These are phyloP conservation scores for Catharanthus roseus DNA, from an alignment of 257 asterid species.

Conservation along the genomic window DNA sequence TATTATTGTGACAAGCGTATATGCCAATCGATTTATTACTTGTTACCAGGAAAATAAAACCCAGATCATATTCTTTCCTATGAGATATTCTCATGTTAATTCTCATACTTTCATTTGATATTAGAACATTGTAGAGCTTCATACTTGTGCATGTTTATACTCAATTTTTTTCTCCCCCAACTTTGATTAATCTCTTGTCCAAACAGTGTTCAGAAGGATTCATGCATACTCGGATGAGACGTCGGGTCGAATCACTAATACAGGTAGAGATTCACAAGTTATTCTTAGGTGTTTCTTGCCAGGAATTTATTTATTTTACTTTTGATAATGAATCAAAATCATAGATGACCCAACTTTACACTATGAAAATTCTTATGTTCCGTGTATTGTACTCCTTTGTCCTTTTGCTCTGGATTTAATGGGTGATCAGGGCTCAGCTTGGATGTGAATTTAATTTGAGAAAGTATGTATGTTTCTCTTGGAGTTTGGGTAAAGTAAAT, in stretches of 20 bases:
- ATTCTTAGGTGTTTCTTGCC: not conserved
- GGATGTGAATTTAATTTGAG: conserved; percentile 38
- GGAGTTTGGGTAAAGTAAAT: no score
- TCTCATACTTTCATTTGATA: not conserved
- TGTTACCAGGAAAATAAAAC: not conserved
- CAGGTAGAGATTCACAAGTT: conserved; percentile 39
- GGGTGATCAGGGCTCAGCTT: no score
- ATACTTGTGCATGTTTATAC: not conserved
- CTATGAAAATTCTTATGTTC: not conserved
- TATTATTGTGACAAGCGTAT: not conserved
- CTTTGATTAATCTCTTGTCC: conserved; percentile 15
- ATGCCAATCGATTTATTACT: not conserved
- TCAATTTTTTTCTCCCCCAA: not conserved
- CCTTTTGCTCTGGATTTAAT: not conserved
- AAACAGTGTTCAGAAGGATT: conserved; percentile 89
- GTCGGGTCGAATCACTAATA: conserved; percentile 85
- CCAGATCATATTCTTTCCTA: not conserved
- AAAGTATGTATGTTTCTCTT: no score
- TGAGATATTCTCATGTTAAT: not conserved
- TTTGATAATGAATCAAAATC: not conserved
- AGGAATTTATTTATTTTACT: not conserved
- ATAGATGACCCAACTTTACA: not conserved
- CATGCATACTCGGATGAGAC: conserved; percentile 99
- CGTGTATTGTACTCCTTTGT: not conserved
- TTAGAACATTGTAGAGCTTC: not conserved